Base-by-base conservation (phyloP, 345 rosid species). In the Eucalyptus sp. region DNA sequence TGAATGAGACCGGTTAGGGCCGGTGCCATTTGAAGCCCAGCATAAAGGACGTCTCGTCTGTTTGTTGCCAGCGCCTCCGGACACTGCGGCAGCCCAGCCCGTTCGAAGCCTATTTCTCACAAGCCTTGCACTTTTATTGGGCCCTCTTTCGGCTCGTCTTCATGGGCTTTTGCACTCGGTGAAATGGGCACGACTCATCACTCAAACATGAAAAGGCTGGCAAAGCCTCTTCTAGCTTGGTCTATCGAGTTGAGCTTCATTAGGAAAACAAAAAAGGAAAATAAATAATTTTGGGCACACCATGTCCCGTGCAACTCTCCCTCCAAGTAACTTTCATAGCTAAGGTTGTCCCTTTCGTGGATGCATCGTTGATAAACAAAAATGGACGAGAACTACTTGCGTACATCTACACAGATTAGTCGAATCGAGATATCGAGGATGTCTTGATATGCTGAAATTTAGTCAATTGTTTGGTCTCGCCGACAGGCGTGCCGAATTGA, bases 401-500 rank as follows among this genome's bases (percentile, higher is more conserved):
- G 2, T 6, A 4, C 15, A 11, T 41, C 48, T 2, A 41, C 6
- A 41, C 48, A 41, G 11, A 41, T 20, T 20, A 11, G 48, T 41
- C 15, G 0, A 12, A 41, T 76, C 29, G 4, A 76, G 11, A 76
- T 1, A 41, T 11, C 13, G 25, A 4, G 25, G 13, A 20, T 41
- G 4, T 4, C 27, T 11, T 1, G 80, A 17, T 33, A 17, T 8
- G 13, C 6, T 1, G 5, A 37, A 76, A 20, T 11, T 76, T 37
- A 7, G 46, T 18, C 43, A 20, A 1, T 20, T 41, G 3, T 4
- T 37, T 7, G 9, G 24, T 20, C 29, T 41, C 3, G 16, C 1
- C 0, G 0, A 25, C 2, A 20, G 0, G 1, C 11, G 48, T 13
- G 29, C 2, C 0, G 1, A 41, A 76, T 22, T 22, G 27, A 5